These are phyloP conservation scores for Psilocybe tampanensis DNA, from an alignment of 768 basidiomycete genomes.

Conservation along the genomic window DNA sequence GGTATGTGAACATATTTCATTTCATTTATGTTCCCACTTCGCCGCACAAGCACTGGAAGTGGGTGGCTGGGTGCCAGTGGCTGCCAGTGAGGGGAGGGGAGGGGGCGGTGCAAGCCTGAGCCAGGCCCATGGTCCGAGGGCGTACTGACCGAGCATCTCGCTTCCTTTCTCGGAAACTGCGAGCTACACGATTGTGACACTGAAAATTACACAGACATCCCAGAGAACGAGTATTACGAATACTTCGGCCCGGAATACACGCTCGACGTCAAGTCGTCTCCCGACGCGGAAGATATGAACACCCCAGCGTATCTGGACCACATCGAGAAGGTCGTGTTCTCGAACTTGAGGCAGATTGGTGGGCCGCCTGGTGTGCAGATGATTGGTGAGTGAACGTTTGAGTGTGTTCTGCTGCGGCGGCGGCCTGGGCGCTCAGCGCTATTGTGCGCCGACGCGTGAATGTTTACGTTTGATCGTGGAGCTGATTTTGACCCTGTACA, in stretches of 20 bases:
- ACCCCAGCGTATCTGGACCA: constrained; percentile 91
- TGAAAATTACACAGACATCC: constrained; percentile 74
- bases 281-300: constrained; percentile 93
- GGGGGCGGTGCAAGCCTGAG: too few species aligned
- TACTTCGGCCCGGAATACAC: constrained; percentile 98
- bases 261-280: constrained; percentile 87
- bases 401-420: background rate
- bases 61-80: too few species aligned
- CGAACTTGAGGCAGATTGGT: constrained; percentile 82
- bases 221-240: constrained; percentile 98
- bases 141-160: background rate
- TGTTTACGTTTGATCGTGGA: too few species aligned
- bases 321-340: constrained; percentile 88
- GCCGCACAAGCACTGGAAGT: too few species aligned
- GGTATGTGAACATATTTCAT: too few species aligned
- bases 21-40: too few species aligned
- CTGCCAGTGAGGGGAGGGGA: too few species aligned
- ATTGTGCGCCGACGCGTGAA: too few species aligned
- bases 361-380: constrained; percentile 94
- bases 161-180: background rate
- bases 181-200: background rate
- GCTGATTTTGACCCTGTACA: too few species aligned
- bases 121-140: too few species aligned
- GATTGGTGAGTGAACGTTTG: constrained; percentile 54
- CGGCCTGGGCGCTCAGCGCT: too few species aligned